These are phyloP conservation scores for Candida germanica DNA, from an alignment of 805 yeast genomes.

Conservation along the genomic window DNA sequence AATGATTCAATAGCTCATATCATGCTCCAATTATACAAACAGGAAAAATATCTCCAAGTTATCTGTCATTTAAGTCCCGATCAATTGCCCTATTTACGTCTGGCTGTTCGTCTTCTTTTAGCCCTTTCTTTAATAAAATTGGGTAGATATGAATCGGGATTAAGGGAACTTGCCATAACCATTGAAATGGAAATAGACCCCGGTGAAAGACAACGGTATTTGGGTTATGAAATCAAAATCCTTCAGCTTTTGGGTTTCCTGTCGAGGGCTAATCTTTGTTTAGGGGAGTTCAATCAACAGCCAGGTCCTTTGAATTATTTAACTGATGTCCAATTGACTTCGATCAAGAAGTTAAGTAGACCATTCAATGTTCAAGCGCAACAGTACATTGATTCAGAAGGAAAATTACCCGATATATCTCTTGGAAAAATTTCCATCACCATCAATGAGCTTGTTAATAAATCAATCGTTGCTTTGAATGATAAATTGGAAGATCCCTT, in stretches of 20 bases:
- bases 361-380: slow-evolving; percentile 23
- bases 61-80: slow-evolving; percentile 13
- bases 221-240: slow-evolving; percentile 14
- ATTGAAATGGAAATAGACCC: slow-evolving; percentile 20
- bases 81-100: slow-evolving; percentile 9
- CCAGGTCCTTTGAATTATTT: too few relatives aligned
- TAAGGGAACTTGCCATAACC: slow-evolving; percentile 23
- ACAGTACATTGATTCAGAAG: slow-evolving; percentile 13
- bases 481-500: slow-evolving; percentile 3
- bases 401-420: slow-evolving; percentile 17
- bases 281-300: background rate
- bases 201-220: slow-evolving; percentile 13
- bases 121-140: slow-evolving; percentile 19
- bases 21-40: slow-evolving; percentile 7
- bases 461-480: slow-evolving; percentile 2
- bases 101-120: slow-evolving; percentile 14
- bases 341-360: too few relatives aligned
- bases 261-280: background rate
- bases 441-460: slow-evolving; percentile 6
- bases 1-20: background rate
- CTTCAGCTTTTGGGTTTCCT: slow-evolving; percentile 12
- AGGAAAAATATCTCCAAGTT: slow-evolving; percentile 16
- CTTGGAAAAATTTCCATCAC: slow-evolving; percentile 17
- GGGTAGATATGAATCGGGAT: slow-evolving; percentile 22
- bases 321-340: too few relatives aligned